Conservation (phyloP, 768 basidiomycete genomes). For the Mycena chlorophos region DNA sequence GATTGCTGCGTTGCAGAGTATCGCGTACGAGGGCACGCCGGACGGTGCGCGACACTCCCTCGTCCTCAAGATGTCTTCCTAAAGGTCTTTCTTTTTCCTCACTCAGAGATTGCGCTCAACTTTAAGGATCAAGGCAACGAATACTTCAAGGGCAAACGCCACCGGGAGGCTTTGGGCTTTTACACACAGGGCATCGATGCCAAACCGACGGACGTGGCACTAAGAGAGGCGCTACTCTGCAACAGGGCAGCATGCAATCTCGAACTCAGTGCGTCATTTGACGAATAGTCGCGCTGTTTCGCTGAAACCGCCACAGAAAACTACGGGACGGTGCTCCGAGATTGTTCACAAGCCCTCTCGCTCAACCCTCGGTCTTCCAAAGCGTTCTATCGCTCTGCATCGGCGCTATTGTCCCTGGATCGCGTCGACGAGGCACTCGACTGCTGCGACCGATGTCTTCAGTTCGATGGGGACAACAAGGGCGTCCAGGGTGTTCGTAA, state of each 20-base stretch:
- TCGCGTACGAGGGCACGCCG: slow-evolving; percentile 87
- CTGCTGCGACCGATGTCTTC: slow-evolving; percentile 69
- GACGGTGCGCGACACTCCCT: slow-evolving; percentile 71
- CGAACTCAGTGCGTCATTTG: slow-evolving; percentile 63
- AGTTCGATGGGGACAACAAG: slow-evolving; percentile 57
- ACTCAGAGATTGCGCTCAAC: slow-evolving; percentile 80
- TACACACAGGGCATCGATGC: slow-evolving; percentile 90
- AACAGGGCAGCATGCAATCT: slow-evolving; percentile 95
- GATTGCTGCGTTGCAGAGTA: slow-evolving; percentile 80
- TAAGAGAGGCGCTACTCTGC: slow-evolving; percentile 71
- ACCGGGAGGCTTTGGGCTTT: slow-evolving; percentile 84
- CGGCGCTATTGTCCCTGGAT: slow-evolving; percentile 73
- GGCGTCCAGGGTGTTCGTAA: slow-evolving; percentile 52
- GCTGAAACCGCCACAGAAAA: slow-evolving; percentile 58
- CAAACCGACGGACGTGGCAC: slow-evolving; percentile 59
- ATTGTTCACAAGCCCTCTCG: slow-evolving; percentile 73
- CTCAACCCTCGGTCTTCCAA: slow-evolving; percentile 72
- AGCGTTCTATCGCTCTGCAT: slow-evolving; percentile 82
- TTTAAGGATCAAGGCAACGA: slow-evolving; percentile 98
- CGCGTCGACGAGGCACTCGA: slow-evolving; percentile 82
- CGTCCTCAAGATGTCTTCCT: not conserved
- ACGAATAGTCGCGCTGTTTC: not conserved
- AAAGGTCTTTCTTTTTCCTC: slow-evolving; percentile 1
- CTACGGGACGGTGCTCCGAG: slow-evolving; percentile 80
- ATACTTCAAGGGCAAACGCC: slow-evolving; percentile 84